These are phyloP conservation scores for Neocallimastix lanati DNA, from an alignment of 192 early-diverging fungal genomes.

Conservation along the genomic window DNA sequence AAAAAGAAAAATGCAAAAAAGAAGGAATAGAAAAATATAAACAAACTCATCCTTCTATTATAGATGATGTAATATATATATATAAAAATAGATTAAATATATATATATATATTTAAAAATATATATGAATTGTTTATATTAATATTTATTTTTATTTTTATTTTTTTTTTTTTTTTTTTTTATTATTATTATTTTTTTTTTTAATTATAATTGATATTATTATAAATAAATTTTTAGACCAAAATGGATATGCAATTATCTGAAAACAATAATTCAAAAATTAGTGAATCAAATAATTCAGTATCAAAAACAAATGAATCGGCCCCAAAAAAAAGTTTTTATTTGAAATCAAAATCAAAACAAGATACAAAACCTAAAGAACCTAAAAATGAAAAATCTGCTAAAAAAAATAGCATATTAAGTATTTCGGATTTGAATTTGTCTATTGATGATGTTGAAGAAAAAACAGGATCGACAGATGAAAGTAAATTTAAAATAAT, in stretches of 20 bases:
- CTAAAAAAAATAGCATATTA: neutral
- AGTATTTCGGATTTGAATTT: neutral
- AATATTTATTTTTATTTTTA: neutral
- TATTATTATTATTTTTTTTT: neutral
- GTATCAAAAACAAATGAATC: neutral
- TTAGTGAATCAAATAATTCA: neutral
- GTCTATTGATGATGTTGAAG: neutral
- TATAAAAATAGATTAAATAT: too few species aligned
- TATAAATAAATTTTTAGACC: neutral
- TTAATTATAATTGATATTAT: neutral
- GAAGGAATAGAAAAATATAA: neutral
- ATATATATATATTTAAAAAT: too few species aligned
- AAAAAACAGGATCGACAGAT: neutral
- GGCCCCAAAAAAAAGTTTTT: neutral
- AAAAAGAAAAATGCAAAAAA: conserved; percentile 24
- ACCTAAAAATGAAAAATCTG: neutral
- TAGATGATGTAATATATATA: neutral
- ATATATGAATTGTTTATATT: neutral
- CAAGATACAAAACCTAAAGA: neutral
- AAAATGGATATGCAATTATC: neutral
- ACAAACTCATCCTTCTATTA: neutral
- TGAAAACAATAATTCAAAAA: neutral
- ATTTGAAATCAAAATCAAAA: neutral
- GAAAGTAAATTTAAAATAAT: neutral
- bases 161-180: neutral